These are phyloP conservation scores for Ganoderma sinense DNA, from an alignment of 1,284 basidiomycete genomes.

Conservation along the genomic window DNA sequence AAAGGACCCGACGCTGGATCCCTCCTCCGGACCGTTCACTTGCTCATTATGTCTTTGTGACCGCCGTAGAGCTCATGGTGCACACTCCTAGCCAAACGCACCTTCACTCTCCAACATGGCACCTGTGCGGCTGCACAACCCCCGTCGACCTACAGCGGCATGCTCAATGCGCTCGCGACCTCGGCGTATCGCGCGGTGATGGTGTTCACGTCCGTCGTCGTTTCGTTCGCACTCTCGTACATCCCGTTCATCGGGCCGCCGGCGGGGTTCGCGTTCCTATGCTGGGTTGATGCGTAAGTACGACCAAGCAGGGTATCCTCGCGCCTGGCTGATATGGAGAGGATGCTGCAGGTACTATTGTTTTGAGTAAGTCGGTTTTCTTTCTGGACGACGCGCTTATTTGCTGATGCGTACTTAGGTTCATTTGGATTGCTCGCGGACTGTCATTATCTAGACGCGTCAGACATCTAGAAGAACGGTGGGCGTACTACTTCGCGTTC, in stretches of 20 bases:
- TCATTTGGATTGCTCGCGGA: slow-evolving; percentile 80
- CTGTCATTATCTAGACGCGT: slow-evolving; percentile 72
- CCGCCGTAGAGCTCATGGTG: slow-evolving; percentile 73
- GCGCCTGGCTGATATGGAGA: neutral
- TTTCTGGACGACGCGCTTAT: neutral
- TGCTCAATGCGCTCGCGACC: slow-evolving; percentile 76
- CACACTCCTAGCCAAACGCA: slow-evolving; percentile 72
- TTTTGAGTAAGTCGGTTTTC: slow-evolving; percentile 71
- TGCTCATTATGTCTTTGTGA: slow-evolving; percentile 21
- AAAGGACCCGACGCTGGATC: neutral
- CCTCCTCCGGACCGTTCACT: slow-evolving; percentile 11
- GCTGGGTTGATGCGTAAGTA: slow-evolving; percentile 86
- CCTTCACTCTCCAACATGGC: slow-evolving; percentile 72
- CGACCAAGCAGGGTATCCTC: neutral
- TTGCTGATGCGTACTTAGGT: slow-evolving; percentile 50
- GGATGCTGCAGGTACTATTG: slow-evolving; percentile 76
- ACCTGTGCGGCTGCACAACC: slow-evolving; percentile 55
- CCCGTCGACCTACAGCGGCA: slow-evolving; percentile 65
- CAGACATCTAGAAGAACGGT: slow-evolving; percentile 81
- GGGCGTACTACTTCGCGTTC: slow-evolving; percentile 86
- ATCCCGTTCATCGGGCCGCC: slow-evolving; percentile 70
- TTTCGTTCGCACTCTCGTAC: slow-evolving; percentile 69
- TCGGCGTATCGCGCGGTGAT: slow-evolving; percentile 83
- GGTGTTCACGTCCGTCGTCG: slow-evolving; percentile 76
- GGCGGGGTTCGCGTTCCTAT: slow-evolving; percentile 74